Evolutionary conservation across 768 basidiomycete species (phyloP).

Genomic region (Leccinum truebloodii): DNA sequence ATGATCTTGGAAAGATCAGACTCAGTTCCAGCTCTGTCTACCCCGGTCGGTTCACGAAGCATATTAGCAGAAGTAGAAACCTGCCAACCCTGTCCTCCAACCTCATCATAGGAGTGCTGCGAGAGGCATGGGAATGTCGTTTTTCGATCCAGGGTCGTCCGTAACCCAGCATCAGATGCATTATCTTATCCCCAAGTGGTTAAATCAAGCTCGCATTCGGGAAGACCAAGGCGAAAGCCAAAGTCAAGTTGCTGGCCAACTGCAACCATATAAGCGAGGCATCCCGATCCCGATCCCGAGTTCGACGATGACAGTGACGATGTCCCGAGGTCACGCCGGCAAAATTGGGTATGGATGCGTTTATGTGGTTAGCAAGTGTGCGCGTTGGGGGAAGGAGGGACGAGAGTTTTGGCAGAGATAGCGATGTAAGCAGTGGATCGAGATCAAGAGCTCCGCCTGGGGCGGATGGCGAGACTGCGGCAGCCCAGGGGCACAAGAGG

Average conservation of each 20-base stretch:
- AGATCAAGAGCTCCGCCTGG: slow-evolving; percentile 40
- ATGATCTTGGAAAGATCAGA: slow-evolving; percentile 30
- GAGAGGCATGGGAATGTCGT: slow-evolving; percentile 29
- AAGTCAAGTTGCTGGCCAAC: neutral
- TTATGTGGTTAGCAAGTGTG: slow-evolving; percentile 74
- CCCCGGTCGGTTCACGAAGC: slow-evolving; percentile 63
- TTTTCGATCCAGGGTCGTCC: slow-evolving; percentile 39
- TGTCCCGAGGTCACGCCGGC: slow-evolving; percentile 46
- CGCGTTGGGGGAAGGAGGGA: slow-evolving; percentile 59
- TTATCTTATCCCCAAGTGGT: slow-evolving; percentile 33
- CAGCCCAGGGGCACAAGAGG: slow-evolving; percentile 24
- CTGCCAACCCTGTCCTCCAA: slow-evolving; percentile 31
- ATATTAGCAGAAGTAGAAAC: slow-evolving; percentile 64
- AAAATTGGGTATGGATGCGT: slow-evolving; percentile 58
- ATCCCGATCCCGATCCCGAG: slow-evolving; percentile 21
- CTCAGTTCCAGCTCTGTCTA: slow-evolving; percentile 53
- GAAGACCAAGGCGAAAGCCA: slow-evolving; percentile 18
- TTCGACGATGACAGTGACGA: slow-evolving; percentile 45
- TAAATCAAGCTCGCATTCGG: slow-evolving; percentile 10
- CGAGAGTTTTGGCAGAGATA: slow-evolving; percentile 56
- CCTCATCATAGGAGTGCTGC: slow-evolving; percentile 36
- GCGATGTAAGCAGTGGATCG: slow-evolving; percentile 45
- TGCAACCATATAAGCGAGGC: slow-evolving; percentile 18
- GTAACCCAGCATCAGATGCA: slow-evolving; percentile 22
- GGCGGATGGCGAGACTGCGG: slow-evolving; percentile 11